A percentile compares a stretch with the other conserved stretches of the same genome.
Evolutionary conservation across 2,329 filamentous ascomycete genomes (phyloP).

Genomic region (Stemphylium beticola): DNA sequence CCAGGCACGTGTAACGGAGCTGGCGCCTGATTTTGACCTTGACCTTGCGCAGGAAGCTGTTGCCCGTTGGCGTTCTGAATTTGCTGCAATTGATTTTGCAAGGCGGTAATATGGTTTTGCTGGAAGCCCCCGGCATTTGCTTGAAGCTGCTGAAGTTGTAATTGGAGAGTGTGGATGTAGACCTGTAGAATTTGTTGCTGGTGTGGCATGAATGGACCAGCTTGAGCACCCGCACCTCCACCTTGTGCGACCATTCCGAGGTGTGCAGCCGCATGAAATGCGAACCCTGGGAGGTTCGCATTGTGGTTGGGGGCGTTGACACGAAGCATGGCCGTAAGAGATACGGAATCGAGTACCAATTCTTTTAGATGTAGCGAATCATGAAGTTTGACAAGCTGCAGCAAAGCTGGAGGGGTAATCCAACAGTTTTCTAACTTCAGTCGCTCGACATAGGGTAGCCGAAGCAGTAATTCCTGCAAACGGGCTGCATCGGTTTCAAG

Average conservation of each 20-base stretch:
- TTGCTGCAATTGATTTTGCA: slow-evolving; percentile 26
- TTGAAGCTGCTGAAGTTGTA: slow-evolving; percentile 32
- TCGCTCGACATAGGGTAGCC: slow-evolving; percentile 63
- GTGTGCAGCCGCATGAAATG: not conserved
- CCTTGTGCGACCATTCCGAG: slow-evolving; percentile 7
- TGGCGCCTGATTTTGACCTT: not conserved
- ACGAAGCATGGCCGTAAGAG: slow-evolving; percentile 56
- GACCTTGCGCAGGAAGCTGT: not conserved
- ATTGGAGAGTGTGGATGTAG: slow-evolving; percentile 25
- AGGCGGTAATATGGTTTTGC: slow-evolving; percentile 17
- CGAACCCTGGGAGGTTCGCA: slow-evolving; percentile 4
- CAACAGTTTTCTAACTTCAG: slow-evolving; percentile 73
- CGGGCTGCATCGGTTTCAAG: slow-evolving; percentile 15
- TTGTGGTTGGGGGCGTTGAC: slow-evolving; percentile 9
- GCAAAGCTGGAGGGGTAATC: slow-evolving; percentile 65
- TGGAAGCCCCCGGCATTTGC: slow-evolving; percentile 19
- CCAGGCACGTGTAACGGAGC: not conserved
- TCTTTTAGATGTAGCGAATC: slow-evolving; percentile 57
- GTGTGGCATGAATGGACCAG: slow-evolving; percentile 14
- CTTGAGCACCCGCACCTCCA: slow-evolving; percentile 12
- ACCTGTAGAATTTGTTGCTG: slow-evolving; percentile 22
- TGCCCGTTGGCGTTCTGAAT: slow-evolving; percentile 1
- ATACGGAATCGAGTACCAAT: slow-evolving; percentile 68
- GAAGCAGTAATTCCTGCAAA: slow-evolving; percentile 49
- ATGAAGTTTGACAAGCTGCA: slow-evolving; percentile 59